Evolutionary conservation across 192 early-diverging fungal genomes (phyloP), one percentile per base, ranked within the genome.

Genomic region (Glomus cerebriforme): DNA sequence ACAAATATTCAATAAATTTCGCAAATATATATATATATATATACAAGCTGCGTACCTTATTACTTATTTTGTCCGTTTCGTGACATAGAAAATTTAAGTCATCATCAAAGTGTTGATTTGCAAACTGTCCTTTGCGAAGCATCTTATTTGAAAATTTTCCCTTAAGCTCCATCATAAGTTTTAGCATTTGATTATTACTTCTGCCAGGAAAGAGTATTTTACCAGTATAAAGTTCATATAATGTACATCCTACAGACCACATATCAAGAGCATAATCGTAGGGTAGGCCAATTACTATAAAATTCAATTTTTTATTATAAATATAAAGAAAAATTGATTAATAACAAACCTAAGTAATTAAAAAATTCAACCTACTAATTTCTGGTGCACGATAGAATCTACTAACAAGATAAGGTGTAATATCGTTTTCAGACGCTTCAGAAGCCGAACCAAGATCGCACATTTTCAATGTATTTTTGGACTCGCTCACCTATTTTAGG

Each of bases 361-460:
- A 22, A 37, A 24, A 4, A 39, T 24, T 74, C 39, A 82, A 90
- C 88, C 77, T 83, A 93, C 92, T 97, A 72, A 99, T 95, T 86
- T 99, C 98, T 7, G 98, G 98, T 1, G 98, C 94, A 19, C 98
- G 91, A 80, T 99, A 99, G 82, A 97, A 99, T 71, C 98, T 89
- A 66, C 92, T 94, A 49, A 97, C 97, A 7, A 99, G 83, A 77
- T 99, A 99, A 4, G 98, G 96, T 34, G 97, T 99, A 65, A 98
- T 94, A 59, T 98, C 96, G 80, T 93, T 94, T 81, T 97, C 97
- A 2, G 85, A 82, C 10, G 92, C 92, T 75, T 97, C 95, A 27
- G 92, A 94, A 15, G 97, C 98, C 0, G 93, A 94, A 32, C 98
- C 98, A 79, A 99, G 87, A 86, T 99, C 98, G 80, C 95, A 96